Percentiles rank a stretch among this genome's conserved stretches.
Evolutionary conservation across 164 flowering plant genomes (phyloP).

Genomic region (Chimonanthus praecox): DNA sequence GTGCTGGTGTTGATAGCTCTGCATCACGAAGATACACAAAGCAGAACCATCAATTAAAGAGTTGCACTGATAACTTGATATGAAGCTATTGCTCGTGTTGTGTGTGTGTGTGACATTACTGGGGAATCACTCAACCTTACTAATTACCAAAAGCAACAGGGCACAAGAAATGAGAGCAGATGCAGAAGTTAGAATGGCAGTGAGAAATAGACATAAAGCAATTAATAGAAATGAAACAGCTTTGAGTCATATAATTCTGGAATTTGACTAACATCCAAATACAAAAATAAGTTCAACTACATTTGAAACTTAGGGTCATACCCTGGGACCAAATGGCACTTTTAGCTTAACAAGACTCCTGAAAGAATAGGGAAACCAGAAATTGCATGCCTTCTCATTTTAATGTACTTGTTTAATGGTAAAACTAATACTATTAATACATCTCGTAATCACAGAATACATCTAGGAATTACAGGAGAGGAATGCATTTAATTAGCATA

Average conservation of each 20-base stretch:
- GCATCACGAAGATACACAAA: slow-evolving; percentile 1
- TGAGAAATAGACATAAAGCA: neutral
- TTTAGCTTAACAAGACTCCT: no score
- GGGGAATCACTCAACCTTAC: neutral
- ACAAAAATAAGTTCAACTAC: no score
- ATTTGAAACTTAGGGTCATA: no score
- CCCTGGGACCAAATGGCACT: no score
- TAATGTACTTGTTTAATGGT: no score
- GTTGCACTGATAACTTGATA: neutral
- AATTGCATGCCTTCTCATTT: no score
- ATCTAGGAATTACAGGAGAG: no score
- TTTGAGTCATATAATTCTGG: neutral
- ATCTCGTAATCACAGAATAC: no score
- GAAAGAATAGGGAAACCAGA: no score
- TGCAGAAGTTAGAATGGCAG: neutral
- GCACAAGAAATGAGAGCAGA: neutral
- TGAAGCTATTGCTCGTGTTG: neutral
- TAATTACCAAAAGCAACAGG: no score
- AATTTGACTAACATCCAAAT: neutral
- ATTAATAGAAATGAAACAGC: neutral
- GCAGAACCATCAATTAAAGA: neutral
- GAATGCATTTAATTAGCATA: no score
- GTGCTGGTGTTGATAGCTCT: slow-evolving; percentile 95
- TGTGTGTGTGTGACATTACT: neutral
- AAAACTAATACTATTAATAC: no score